phyloP scores from a whole-genome alignment of 2,329 filamentous ascomycete genomes.

The Aspergillus pseudonomiae region DNA sequence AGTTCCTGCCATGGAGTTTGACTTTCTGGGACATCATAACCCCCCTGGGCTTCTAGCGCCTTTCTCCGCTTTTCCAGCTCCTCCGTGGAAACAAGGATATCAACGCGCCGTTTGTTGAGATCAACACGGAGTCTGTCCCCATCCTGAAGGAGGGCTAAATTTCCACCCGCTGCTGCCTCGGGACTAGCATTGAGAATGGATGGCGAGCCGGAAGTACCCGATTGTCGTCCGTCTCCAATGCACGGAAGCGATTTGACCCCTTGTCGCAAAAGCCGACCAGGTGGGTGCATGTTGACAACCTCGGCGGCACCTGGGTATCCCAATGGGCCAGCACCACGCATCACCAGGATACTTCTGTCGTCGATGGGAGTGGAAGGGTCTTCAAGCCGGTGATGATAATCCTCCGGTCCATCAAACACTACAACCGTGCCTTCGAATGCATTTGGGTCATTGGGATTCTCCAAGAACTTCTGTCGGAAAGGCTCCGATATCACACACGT shows the following conservation, averaged over 20 bases:
- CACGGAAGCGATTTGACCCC: constrained; percentile 53
- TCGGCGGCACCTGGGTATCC: constrained; percentile 57
- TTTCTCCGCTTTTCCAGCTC: constrained; percentile 47
- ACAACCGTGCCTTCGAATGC: constrained; percentile 53
- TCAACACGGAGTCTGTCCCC: constrained; percentile 57
- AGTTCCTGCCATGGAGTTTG: constrained; percentile 58
- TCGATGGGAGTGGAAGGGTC: constrained; percentile 43
- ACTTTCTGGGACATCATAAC: constrained; percentile 44
- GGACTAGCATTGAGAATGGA: constrained; percentile 61
- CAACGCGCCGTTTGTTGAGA: constrained; percentile 52
- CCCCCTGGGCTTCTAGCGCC: constrained; percentile 41
- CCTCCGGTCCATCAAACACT: constrained; percentile 57
- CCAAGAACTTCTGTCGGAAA: constrained; percentile 51
- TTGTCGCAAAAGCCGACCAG: constrained; percentile 48
- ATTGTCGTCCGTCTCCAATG: constrained; percentile 59
- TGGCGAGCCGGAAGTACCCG: constrained; percentile 58
- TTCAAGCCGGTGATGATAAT: constrained; percentile 51
- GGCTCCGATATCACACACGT: constrained; percentile 53
- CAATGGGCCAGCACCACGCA: constrained; percentile 54
- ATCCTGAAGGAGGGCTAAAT: constrained; percentile 54
- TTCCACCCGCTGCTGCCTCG: constrained; percentile 58
- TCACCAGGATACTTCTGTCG: constrained; percentile 50
- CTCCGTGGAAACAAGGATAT: constrained; percentile 49
- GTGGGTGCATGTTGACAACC: constrained; percentile 58
- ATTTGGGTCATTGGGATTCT: constrained; percentile 50